Conservation (phyloP, 31 red algal genomes). For the Porphyra umbilicalis region DNA sequence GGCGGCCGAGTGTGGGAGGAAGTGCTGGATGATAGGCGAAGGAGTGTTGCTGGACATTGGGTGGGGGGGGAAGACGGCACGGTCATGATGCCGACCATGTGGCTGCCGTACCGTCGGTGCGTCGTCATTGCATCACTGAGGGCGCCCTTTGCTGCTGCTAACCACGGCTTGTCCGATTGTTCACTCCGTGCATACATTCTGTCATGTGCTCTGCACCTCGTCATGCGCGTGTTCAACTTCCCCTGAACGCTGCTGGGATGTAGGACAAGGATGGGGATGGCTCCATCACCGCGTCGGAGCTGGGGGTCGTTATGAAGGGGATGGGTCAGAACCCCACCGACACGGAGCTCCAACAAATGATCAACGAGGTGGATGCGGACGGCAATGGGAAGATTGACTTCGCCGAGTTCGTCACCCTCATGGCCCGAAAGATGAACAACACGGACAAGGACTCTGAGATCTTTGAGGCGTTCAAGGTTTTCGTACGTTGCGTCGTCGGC, state of each 20-base stretch:
- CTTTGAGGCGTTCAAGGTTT: conserved; percentile 83
- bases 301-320: conserved; percentile 80
- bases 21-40: too few relatives aligned
- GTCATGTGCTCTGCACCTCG: too few relatives aligned
- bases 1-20: too few relatives aligned
- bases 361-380: conserved; percentile 87
- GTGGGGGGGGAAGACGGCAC: too few relatives aligned
- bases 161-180: too few relatives aligned
- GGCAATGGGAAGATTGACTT: conserved; percentile 93
- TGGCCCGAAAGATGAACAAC: conserved; percentile 89
- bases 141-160: too few relatives aligned
- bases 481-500: too few relatives aligned
- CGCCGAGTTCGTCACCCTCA: conserved; percentile 88
- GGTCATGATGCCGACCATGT: too few relatives aligned
- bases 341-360: conserved; percentile 75
- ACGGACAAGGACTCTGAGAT: conserved; percentile 81
- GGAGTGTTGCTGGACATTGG: background rate
- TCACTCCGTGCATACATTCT: too few relatives aligned
- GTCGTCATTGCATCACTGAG: too few relatives aligned
- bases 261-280: conserved; percentile 47
- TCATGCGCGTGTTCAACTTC: too few relatives aligned
- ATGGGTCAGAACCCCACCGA: conserved; percentile 92
- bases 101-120: too few relatives aligned
- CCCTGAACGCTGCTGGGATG: background rate
- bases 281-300: conserved; percentile 73